These are phyloP conservation scores for Vitellaria paradoxa DNA, from an alignment of 179 eudicot genomes.

Conservation along the genomic window DNA sequence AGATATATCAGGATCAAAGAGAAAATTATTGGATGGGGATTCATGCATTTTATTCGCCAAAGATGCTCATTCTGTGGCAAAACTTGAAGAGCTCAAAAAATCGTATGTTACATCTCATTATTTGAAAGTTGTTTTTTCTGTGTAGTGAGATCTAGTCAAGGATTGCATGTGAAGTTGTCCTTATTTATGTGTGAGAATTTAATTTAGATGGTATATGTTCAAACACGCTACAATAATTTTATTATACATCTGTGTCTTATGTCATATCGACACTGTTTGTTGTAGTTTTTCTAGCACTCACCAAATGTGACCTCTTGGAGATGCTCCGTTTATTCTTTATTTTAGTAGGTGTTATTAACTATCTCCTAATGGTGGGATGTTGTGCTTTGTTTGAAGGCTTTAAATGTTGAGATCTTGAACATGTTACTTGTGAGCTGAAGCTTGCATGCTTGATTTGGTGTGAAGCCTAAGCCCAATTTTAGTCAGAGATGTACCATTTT, in stretches of 20 bases:
- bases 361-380: neutral
- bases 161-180: neutral
- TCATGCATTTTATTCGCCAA: conserved; percentile 51
- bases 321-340: neutral
- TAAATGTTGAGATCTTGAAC: neutral
- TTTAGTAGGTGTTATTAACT: neutral
- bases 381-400: neutral
- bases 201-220: neutral
- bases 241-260: neutral
- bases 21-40: conserved; percentile 43
- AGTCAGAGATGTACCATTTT: conserved; percentile 7
- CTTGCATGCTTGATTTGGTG: neutral
- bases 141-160: neutral
- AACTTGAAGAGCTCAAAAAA: conserved; percentile 57
- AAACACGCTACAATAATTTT: neutral
- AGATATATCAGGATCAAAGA: conserved; percentile 40
- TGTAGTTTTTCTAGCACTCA: neutral
- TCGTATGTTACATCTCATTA: conserved; percentile 41
- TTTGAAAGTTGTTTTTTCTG: neutral
- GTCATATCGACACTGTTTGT: no score
- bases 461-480: neutral
- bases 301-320: neutral
- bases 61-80: conserved; percentile 45
- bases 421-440: neutral
- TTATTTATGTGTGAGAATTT: neutral